Base-by-base conservation (phyloP, 2,329 filamentous ascomycete genomes). In the Alternaria brassicae region DNA sequence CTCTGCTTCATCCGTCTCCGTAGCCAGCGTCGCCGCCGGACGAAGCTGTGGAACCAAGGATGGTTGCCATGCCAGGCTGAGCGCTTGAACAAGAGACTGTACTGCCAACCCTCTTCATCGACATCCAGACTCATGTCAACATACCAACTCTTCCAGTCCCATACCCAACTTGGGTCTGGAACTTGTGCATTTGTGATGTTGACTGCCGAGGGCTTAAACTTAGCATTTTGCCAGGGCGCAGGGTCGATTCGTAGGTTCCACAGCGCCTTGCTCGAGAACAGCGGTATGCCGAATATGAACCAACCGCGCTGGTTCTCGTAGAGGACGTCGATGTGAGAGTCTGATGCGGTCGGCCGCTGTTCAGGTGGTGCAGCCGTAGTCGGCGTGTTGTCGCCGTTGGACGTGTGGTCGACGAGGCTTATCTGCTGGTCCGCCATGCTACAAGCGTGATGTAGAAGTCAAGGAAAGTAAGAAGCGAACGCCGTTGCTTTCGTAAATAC, bases 301-400 rank as follows among this genome's bases (percentile, higher is more conserved):
- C 88, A 89, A 10, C 95, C 95, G 57, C 95, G 87, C 80, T 99
- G 91, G 73, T 99, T 99, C 77, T 99, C 95, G 78, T 96, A 98
- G 0, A 99, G 83, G 5, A 98, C 86, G 64, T 99, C 95, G 61
- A 98, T 74, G 63, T 77, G 70, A 13, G 70, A 72, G 53, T 71
- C 68, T 34, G 69, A 62, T 10, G 65, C 68, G 13, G 55, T 58
- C 37, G 65, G 61, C 13, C 63, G 63, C 30, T 55, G 60, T 55
- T 69, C 63, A 17, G 56, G 32, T 27, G 56, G 56, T 19, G 69
- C 37, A 47, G 61, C 62, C 17, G 57, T 58, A 9, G 69, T 68
- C 12, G 71, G 68, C 21, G 67, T 69, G 23, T 65, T 79, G 58
- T 77, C 76, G 66, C 76, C 74, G 39, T 77, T 75, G 32, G 81